phyloP scores from a whole-genome alignment of 129 eudicot genomes.

The Dittrichia graveolens region DNA sequence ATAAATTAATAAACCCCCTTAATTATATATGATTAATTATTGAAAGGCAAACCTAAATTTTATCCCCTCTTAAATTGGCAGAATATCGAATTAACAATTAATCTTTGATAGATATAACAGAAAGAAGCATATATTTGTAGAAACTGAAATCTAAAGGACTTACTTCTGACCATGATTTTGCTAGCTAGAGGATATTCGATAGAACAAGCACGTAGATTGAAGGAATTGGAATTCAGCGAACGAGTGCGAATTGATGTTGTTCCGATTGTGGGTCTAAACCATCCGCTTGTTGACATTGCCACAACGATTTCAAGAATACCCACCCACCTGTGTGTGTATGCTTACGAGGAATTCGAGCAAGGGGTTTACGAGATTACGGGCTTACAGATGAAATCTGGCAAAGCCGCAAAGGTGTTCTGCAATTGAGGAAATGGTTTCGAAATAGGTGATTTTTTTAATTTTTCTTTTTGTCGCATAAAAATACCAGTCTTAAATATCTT shows the following conservation, averaged over 20 bases:
- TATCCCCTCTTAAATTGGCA: background rate
- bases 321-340: no score
- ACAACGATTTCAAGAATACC: background rate
- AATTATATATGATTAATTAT: background rate
- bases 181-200: constrained; percentile 62
- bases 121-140: background rate
- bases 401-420: no score
- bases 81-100: background rate
- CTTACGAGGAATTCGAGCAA: no score
- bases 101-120: constrained; percentile 1
- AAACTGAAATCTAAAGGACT: constrained; percentile 30
- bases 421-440: no score
- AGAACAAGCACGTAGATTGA: constrained; percentile 40
- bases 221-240: constrained; percentile 10
- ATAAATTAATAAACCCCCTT: background rate
- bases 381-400: no score
- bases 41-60: no score
- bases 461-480: no score
- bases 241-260: constrained; percentile 25
- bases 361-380: no score
- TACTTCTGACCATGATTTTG: constrained; percentile 75
- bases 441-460: no score
- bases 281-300: constrained; percentile 31
- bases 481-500: no score
- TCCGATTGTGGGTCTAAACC: constrained; percentile 36